A percentile compares a stretch with the other conserved stretches of the same genome.
Conservation (phyloP, 2,329 filamentous ascomycete genomes). For the Fusarium scirpi region DNA sequence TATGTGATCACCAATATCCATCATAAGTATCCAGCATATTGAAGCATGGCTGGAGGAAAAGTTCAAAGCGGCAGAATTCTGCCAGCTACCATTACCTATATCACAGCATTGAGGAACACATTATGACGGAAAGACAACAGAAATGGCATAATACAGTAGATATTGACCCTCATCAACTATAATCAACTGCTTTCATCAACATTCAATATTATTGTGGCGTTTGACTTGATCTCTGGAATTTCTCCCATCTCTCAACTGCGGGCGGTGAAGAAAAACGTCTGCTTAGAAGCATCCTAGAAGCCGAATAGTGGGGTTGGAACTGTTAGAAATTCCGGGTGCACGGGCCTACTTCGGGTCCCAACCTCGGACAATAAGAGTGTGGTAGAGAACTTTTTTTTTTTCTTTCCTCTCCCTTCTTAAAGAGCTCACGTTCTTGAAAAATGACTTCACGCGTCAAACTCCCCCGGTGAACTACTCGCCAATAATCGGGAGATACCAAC, state of each 20-base stretch:
- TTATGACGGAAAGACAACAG: not conserved
- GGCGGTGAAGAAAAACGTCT: constrained; percentile 40
- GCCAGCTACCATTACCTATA: not conserved
- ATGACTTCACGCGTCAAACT: constrained; percentile 45
- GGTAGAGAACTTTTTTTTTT: constrained; percentile 50
- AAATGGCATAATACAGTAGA: not conserved
- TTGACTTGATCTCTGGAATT: constrained; percentile 41
- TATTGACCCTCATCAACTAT: not conserved
- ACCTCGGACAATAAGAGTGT: constrained; percentile 45
- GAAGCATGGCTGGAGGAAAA: not conserved
- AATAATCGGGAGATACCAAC: constrained; percentile 37
- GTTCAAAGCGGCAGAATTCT: constrained; percentile 12
- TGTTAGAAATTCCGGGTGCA: constrained; percentile 37
- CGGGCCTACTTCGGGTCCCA: constrained; percentile 41
- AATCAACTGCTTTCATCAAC: not conserved
- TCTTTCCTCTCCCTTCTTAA: constrained; percentile 42
- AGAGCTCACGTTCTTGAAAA: constrained; percentile 39
- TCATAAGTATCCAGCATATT: not conserved
- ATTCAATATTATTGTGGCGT: constrained; percentile 32
- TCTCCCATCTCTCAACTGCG: constrained; percentile 35
- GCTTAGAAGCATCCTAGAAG: constrained; percentile 29
- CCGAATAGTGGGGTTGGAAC: constrained; percentile 34
- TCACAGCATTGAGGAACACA: not conserved
- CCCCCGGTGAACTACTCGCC: constrained; percentile 46
- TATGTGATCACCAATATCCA: not conserved